These are phyloP conservation scores for Naegleria fowleri DNA, from an alignment of 208 protist species.

Conservation along the genomic window DNA sequence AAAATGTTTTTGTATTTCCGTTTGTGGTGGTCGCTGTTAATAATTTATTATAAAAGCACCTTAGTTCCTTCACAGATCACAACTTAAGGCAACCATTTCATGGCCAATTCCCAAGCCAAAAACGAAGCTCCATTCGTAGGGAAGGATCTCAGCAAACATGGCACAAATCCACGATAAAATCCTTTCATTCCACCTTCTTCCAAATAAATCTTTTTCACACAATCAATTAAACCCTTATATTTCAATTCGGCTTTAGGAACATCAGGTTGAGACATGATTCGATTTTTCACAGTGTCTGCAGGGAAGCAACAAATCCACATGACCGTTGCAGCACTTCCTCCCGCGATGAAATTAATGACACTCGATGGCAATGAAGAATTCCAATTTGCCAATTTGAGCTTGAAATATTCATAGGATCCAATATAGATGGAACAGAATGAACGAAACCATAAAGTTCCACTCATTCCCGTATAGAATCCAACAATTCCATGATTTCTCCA, in stretches of 20 bases:
- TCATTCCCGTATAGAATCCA: neutral
- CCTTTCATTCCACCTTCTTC: neutral
- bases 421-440: neutral
- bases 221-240: neutral
- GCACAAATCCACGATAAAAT: conserved; percentile 22
- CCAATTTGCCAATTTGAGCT: neutral
- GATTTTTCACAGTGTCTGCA: neutral
- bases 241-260: neutral
- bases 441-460: neutral
- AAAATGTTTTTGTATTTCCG: no score
- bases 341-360: neutral
- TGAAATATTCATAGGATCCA: conserved; percentile 9
- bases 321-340: neutral
- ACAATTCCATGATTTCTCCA: neutral
- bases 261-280: conserved; percentile 11
- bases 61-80: neutral
- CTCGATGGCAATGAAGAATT: neutral
- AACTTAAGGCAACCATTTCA: neutral
- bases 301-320: neutral
- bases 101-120: neutral
- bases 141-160: conserved; percentile 1
- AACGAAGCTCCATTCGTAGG: conserved; percentile 7
- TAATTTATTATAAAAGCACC: no score
- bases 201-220: neutral
- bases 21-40: no score